Evolutionary conservation across 208 protist species (phyloP), one percentile per base, ranked within the genome.

Genomic region (Spongospora subterranea): DNA sequence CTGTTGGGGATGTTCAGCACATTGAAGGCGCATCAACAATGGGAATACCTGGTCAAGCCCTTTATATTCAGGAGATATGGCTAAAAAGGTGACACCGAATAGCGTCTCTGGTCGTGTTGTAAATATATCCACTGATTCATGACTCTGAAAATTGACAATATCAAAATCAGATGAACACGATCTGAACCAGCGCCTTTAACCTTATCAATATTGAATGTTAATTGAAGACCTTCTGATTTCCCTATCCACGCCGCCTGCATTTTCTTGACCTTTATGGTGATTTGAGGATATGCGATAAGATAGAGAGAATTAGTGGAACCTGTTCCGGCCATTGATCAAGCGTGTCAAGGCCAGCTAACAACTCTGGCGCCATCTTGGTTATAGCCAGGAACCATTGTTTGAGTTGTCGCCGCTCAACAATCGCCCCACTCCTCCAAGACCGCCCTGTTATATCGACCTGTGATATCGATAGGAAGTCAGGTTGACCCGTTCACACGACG

Each of bases 231-330:
- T 38, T 92, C 40, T 24, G 94, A 95, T 53, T 93, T 41, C n/a
- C 95, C 94, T 43, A 97, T 96, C 96, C 96, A 97, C 35, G 95
- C 66, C n/a, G 89, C 88, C 91, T 97, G 96, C 92, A 96, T 94
- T 0, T 71, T 77, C 89, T 95, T 95, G n/a, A 96, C 92, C 35
- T 93, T 71, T 0, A 60, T n/a, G 50, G 24, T 24, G 50, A 60
- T 6, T 60, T 60, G 24, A 6, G 24, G 50, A 60, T 60, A 6
- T 60, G 24, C 24, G 13, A 60, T 29, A 24, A 60, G 6, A 60
- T 24, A 29, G 13, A 29, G 50, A 60, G 13, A 60, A 60, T n/a
- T 60, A 60, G 50, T 24, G 6, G 50, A 6, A 60, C 50, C 50
- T 24, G 50, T 60, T 94, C 90, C 0, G 95, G 93, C 95, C 95